Percentiles rank a stretch among this genome's conserved stretches.
Evolutionary conservation across 2,329 filamentous ascomycete species (phyloP).

Genomic region (Ascochyta viciae-villosae): DNA sequence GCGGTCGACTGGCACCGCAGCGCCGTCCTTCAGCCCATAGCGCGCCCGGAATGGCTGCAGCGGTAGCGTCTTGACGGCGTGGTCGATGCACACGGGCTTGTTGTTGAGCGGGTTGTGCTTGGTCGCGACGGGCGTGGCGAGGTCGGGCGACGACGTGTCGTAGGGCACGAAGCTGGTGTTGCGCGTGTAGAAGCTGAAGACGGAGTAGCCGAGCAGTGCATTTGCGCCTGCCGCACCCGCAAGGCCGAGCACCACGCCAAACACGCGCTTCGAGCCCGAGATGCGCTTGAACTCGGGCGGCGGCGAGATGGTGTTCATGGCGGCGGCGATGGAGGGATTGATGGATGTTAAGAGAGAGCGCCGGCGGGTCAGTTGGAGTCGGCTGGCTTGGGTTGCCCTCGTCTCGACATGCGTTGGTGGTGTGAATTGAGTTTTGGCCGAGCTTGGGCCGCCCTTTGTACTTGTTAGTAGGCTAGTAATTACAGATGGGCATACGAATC

Average conservation of each 20-base stretch:
- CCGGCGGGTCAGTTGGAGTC: too few species aligned
- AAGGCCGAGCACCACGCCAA: constrained; percentile 44
- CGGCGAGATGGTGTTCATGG: constrained; percentile 47
- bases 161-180: constrained; percentile 48
- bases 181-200: constrained; percentile 46
- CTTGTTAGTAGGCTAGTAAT: too few species aligned
- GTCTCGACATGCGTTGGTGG: constrained; percentile 11
- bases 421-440: constrained; percentile 13
- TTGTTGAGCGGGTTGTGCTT: constrained; percentile 46
- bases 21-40: constrained; percentile 23
- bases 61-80: constrained; percentile 46
- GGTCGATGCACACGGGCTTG: constrained; percentile 46
- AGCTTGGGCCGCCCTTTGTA: constrained; percentile 22
- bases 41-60: constrained; percentile 40
- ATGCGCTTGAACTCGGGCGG: constrained; percentile 41
- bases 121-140: constrained; percentile 27
- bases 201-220: constrained; percentile 42
- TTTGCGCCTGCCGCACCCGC: constrained; percentile 40
- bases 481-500: too few species aligned
- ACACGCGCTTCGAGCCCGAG: constrained; percentile 36
- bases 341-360: too few species aligned
- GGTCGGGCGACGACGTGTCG: constrained; percentile 38
- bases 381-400: too few species aligned
- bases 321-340: not conserved
- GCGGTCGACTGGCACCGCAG: constrained; percentile 34